phyloP scores from a whole-genome alignment of 257 asterid species.

The Nicotiana benthamiana region DNA sequence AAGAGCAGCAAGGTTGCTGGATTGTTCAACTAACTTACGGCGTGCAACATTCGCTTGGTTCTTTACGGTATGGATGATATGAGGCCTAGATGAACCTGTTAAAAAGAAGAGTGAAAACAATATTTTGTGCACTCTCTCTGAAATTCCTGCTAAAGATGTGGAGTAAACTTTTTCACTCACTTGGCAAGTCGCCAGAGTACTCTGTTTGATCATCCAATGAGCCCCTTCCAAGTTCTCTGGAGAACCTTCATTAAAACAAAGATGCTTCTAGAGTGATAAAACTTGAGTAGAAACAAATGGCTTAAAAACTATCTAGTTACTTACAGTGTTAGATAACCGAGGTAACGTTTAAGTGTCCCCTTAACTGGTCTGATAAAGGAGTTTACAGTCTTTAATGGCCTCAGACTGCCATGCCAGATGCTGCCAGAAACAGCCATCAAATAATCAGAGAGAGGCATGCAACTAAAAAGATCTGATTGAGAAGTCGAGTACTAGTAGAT shows the following conservation, averaged over 20 bases:
- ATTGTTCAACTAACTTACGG: slow-evolving; percentile 47
- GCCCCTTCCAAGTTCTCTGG: slow-evolving; percentile 16
- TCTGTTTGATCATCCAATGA: slow-evolving; percentile 19
- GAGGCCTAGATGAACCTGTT: slow-evolving; percentile 31
- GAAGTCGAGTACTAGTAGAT: background rate
- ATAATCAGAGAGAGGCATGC: background rate
- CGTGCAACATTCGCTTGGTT: slow-evolving; percentile 25
- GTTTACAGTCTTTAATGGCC: slow-evolving; percentile 31
- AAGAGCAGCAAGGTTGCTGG: slow-evolving; percentile 48
- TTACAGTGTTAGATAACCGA: slow-evolving; percentile 36
- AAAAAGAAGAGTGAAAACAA: slow-evolving; percentile 15
- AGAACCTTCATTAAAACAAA: slow-evolving; percentile 29
- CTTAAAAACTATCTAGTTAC: slow-evolving; percentile 20
- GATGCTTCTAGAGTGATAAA: slow-evolving; percentile 12
- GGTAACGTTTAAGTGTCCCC: slow-evolving; percentile 33
- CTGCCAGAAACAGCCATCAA: slow-evolving; percentile 32
- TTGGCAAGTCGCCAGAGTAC: slow-evolving; percentile 29
- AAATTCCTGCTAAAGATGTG: background rate
- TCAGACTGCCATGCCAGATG: slow-evolving; percentile 29
- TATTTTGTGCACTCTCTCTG: background rate
- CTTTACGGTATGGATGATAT: slow-evolving; percentile 19
- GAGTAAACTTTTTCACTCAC: slow-evolving; percentile 24
- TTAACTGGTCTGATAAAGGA: slow-evolving; percentile 24
- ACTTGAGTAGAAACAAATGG: slow-evolving; percentile 1
- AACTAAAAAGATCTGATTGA: background rate